phyloP scores from a whole-genome alignment of 805 yeast genomes.

The Barnettozyma vustinii region DNA sequence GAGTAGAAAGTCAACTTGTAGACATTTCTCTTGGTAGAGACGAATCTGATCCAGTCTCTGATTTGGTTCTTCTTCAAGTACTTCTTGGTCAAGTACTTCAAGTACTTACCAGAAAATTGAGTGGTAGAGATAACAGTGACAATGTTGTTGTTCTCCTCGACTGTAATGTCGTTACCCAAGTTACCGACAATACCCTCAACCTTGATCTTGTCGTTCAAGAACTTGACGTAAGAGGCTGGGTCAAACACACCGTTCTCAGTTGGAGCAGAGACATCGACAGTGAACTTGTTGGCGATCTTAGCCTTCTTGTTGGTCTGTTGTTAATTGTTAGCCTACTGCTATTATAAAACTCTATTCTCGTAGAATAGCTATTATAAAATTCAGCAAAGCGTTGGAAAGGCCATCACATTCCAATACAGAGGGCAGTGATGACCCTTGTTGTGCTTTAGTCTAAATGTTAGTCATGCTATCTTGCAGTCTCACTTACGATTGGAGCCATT shows the following conservation, averaged over 20 bases:
- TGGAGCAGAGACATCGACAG: slow-evolving; percentile 95
- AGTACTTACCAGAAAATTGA: slow-evolving; percentile 99
- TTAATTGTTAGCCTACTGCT: slow-evolving; percentile 70
- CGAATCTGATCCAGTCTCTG: slow-evolving; percentile 99
- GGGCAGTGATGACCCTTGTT: slow-evolving; percentile 21
- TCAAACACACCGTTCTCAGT: slow-evolving; percentile 96
- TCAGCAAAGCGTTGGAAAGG: slow-evolving; percentile 24
- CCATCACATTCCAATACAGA: not conserved
- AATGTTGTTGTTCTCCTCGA: slow-evolving; percentile 84
- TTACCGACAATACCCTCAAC: slow-evolving; percentile 94
- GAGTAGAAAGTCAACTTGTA: slow-evolving; percentile 99
- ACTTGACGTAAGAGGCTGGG: slow-evolving; percentile 96
- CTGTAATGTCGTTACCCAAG: slow-evolving; percentile 92
- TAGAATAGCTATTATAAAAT: slow-evolving; percentile 29
- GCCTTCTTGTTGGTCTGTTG: slow-evolving; percentile 73
- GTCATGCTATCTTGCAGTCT: slow-evolving; percentile 19
- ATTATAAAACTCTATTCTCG: slow-evolving; percentile 24
- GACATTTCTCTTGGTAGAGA: slow-evolving; percentile 89
- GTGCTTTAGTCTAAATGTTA: slow-evolving; percentile 18
- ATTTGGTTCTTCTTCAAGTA: slow-evolving; percentile 99
- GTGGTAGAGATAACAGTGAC: slow-evolving; percentile 84
- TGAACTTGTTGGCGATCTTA: slow-evolving; percentile 82
- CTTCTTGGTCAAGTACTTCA: slow-evolving; percentile 99
- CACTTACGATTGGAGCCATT: slow-evolving; percentile 95
- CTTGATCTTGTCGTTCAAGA: slow-evolving; percentile 98